Percentiles rank a stretch among this genome's conserved stretches.
Conservation (phyloP, 768 basidiomycete species). For the Macrolepiota albuminosa region DNA sequence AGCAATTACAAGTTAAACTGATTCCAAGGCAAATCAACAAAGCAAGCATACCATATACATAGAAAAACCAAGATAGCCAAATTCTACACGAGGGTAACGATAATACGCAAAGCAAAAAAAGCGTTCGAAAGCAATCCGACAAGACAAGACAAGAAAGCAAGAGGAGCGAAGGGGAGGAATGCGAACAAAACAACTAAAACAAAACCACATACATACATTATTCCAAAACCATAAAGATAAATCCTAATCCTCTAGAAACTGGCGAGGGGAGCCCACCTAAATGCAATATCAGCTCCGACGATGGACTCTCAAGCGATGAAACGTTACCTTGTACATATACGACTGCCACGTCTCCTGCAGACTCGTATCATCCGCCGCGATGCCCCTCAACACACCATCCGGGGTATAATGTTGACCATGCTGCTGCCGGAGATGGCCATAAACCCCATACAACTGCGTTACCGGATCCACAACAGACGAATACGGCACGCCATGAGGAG, state of each 20-base stretch:
- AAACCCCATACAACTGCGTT: conserved; percentile 13
- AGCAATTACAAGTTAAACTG: no score
- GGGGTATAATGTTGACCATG: conserved; percentile 43
- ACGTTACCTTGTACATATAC: conserved; percentile 54
- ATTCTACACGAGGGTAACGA: no score
- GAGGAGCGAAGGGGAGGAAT: no score
- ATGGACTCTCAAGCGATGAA: not conserved
- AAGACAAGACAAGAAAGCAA: not conserved
- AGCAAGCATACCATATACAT: no score
- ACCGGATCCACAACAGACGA: conserved; percentile 11
- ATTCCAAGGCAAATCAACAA: no score
- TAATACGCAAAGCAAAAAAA: no score
- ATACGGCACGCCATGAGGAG: conserved; percentile 17
- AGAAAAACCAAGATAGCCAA: no score
- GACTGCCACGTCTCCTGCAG: conserved; percentile 68
- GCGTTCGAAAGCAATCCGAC: not conserved
- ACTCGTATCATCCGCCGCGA: conserved; percentile 49
- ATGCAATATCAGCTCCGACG: not conserved
- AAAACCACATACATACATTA: not conserved
- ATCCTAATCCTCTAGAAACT: conserved; percentile 10
- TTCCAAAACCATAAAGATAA: not conserved
- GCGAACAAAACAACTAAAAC: not conserved
- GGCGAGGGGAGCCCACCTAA: conserved; percentile 12
- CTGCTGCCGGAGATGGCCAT: conserved; percentile 19
- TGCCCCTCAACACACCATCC: conserved; percentile 37